A percentile compares a stretch with the other conserved stretches of the same genome.
Conservation (phyloP, 2,329 filamentous ascomycete genomes). For the Xylariaceae sp. region DNA sequence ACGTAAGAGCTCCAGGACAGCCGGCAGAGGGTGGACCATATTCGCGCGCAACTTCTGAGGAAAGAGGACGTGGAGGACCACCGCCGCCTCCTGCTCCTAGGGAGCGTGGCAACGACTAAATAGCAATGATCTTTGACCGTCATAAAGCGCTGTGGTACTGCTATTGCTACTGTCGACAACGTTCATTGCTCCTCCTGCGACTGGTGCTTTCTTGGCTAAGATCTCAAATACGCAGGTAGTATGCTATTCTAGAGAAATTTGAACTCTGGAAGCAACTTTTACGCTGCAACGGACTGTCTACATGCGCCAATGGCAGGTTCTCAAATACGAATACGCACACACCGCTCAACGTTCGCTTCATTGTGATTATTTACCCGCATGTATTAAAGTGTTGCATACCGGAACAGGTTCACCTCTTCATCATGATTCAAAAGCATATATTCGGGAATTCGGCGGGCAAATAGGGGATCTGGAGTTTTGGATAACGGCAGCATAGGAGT, state of each 20-base stretch:
- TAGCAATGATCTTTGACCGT: background rate
- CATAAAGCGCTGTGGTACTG: no score
- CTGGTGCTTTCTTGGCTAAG: background rate
- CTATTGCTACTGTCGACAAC: constrained; percentile 1
- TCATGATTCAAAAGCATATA: constrained; percentile 22
- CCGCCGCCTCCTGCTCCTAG: constrained; percentile 12
- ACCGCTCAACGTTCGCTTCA: constrained; percentile 14
- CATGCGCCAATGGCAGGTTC: constrained; percentile 3
- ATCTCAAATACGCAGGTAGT: background rate
- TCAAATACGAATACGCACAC: constrained; percentile 1
- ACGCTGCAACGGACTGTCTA: constrained; percentile 9
- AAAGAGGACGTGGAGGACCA: constrained; percentile 41
- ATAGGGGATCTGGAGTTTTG: constrained; percentile 17
- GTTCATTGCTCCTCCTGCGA: background rate
- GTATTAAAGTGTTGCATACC: constrained; percentile 21
- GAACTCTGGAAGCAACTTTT: background rate
- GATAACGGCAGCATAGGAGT: constrained; percentile 23
- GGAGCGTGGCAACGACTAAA: constrained; percentile 15
- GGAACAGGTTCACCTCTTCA: constrained; percentile 10
- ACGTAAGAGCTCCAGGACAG: constrained; percentile 35
- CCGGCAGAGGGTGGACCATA: constrained; percentile 39
- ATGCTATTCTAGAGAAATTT: background rate
- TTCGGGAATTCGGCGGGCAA: constrained; percentile 3
- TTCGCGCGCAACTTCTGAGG: constrained; percentile 44
- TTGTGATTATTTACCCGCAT: constrained; percentile 15